Conservation (phyloP, 106 monocot genomes). For the Phalaenopsis equestris region DNA sequence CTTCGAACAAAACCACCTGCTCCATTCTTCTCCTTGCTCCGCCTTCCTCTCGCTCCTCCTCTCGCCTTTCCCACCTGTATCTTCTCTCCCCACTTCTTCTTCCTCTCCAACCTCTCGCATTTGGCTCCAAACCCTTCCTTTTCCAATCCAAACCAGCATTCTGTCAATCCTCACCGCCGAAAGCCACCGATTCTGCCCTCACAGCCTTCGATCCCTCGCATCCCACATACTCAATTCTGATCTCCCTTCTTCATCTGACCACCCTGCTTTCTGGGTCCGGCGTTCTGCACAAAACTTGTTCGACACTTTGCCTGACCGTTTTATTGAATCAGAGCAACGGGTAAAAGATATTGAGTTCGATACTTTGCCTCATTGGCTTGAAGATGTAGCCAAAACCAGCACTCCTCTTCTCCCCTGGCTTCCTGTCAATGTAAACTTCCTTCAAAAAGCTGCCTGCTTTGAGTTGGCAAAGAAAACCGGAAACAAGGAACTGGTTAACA, state of each 20-base stretch:
- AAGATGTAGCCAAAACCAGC: slow-evolving; percentile 7
- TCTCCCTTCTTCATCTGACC: background rate
- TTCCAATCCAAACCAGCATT: slow-evolving; percentile 53
- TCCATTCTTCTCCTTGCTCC: slow-evolving; percentile 1
- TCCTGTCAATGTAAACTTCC: slow-evolving; percentile 15
- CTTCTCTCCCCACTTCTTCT: background rate
- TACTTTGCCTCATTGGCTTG: slow-evolving; percentile 60
- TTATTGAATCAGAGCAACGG: background rate
- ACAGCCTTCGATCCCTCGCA: slow-evolving; percentile 33
- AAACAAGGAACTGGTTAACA: background rate
- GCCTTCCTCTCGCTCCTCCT: slow-evolving; percentile 48
- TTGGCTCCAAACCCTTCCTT: slow-evolving; percentile 60
- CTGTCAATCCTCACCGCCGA: slow-evolving; percentile 68
- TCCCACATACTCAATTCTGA: slow-evolving; percentile 16
- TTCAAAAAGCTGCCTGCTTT: background rate
- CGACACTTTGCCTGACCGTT: slow-evolving; percentile 28
- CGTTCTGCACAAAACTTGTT: slow-evolving; percentile 64
- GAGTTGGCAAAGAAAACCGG: background rate
- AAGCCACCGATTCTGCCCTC: slow-evolving; percentile 26
- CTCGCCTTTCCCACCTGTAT: slow-evolving; percentile 12
- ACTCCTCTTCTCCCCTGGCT: slow-evolving; percentile 58
- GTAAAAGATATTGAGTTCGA: slow-evolving; percentile 24
- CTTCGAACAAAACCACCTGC: slow-evolving; percentile 20
- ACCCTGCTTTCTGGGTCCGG: slow-evolving; percentile 46
- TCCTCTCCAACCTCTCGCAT: background rate